Evolutionary conservation across 2,329 filamentous ascomycete species (phyloP), one percentile per base, ranked within the genome.

Genomic region (Boeremia lycopersici): DNA sequence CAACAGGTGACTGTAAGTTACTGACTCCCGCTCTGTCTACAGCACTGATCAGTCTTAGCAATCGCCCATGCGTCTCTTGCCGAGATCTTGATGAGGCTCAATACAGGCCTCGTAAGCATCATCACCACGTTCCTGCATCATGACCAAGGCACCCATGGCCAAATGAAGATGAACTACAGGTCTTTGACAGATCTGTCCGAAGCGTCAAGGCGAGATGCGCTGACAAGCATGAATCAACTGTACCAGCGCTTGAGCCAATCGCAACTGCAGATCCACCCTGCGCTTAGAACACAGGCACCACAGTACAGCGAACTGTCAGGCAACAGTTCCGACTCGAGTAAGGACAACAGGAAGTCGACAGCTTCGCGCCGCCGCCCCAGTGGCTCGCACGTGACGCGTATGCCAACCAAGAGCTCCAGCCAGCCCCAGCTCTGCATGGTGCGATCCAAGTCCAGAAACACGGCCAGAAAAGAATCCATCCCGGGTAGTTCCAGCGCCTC

Each of bases 161-260:
- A 68, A 50, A 56, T 73, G 29, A 62, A 70, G 30, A 63, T 80
- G 17, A 77, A 81, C 67, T 81, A 78, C 62, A 72, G 68, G 39
- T 75, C 75, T 1, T 61, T 81, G 40, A 79, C 75, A n/a, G 70
- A 68, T 45, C 63, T 81, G 25, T 79, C 78, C n/a, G 77, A 81
- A 47, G 59, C 63, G 7, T 78, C 78, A 12, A 65, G 79, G n/a
- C 54, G 67, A n/a, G 77, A 81, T 39, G 78, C 78, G 15, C 65
- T 80, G 41, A 65, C 70, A 11, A 73, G 76, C 13, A 67, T 81
- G 45, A 73, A 73, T 28, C 69, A 76, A 49, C 70, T 81, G 8
- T 76, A 71, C 53, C 62, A 69, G 26, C 71, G 76, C 38, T 53
- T 77, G 43, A 74, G 73, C 34, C 70, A 72, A 31, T 74, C 74